Base-by-base conservation (phyloP, 371 early-diverging fungal species). In the Mucor velutinosus region DNA sequence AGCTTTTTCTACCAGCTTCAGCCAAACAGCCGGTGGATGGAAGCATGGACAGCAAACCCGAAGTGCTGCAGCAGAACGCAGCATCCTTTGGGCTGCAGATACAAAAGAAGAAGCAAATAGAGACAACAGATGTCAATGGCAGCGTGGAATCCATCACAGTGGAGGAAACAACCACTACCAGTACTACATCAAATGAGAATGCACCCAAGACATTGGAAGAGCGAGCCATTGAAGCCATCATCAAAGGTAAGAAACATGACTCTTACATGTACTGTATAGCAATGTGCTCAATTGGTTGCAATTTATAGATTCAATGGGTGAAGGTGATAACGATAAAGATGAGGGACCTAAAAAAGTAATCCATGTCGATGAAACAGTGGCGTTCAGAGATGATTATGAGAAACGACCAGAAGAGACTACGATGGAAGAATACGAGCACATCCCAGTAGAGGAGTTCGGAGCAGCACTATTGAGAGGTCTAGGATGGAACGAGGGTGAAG, bases 381-480 rank as follows among this genome's bases (percentile, higher is more conserved):
- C 81, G 1, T 84, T 86, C 64, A 80, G 83, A 73, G 73, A 84
- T 41, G 87, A 85, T 70, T 69, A 82, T 6, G 70, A 73, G 10
- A 69, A 75, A 6, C 71, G 85, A 53, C 85, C 89, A 1, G 88
- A 89, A 39, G 88, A 92, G 62, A 76, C 90, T 0, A 85, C 90
- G 0, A 75, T 93, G 66, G 94, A 92, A 4, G 91, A 92, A 51
- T 97, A 96, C 67, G 93, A 92, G 45, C 77, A 87, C 0, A 87
- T 95, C 0, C 95, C 97, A 4, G 90, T 97, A 0, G 94, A 94
- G 55, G 90, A 92, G 57, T 96, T 97, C 85, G 97, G 97, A 0
- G 87, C 87, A 0, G 97, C 96, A 0, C 74, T 97, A 64, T 74
- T 97, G 60, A 85, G 95, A 32, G 96, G 97, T 1, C 92, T 97